phyloP scores from a whole-genome alignment of 2,329 filamentous ascomycete genomes.

The Aspergillus aculeatus region DNA sequence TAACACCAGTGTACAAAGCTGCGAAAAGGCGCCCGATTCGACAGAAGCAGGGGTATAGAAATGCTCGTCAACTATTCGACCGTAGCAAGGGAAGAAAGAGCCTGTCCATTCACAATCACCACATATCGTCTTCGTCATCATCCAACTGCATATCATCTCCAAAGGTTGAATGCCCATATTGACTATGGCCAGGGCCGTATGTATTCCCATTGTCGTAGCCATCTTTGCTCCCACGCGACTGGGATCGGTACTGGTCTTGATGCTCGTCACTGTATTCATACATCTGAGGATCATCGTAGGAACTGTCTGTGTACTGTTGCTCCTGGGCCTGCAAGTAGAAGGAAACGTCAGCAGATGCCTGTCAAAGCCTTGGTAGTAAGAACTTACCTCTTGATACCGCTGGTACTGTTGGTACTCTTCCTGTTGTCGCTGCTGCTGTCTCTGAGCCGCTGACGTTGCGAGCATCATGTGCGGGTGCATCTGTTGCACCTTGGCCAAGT shows the following conservation, averaged over 20 bases:
- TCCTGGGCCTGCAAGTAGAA: constrained; percentile 22
- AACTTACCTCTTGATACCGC: constrained; percentile 47
- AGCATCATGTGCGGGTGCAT: constrained; percentile 97
- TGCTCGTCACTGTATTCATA: constrained; percentile 52
- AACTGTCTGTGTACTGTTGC: constrained; percentile 40
- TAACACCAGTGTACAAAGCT: constrained; percentile 31
- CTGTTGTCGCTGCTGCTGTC: constrained; percentile 46
- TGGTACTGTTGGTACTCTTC: constrained; percentile 48
- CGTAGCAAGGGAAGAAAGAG: constrained; percentile 22
- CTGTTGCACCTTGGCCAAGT: constrained; percentile 95
- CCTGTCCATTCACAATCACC: constrained; percentile 37
- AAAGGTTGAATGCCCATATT: constrained; percentile 42
- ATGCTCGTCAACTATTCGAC: constrained; percentile 27
- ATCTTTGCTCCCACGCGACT: constrained; percentile 38
- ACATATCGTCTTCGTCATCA: constrained; percentile 50
- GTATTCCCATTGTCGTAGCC: constrained; percentile 39
- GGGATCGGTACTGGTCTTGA: constrained; percentile 37
- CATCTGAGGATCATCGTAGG: constrained; percentile 52
- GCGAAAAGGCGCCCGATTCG: constrained; percentile 22
- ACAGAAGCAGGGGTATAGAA: constrained; percentile 35
- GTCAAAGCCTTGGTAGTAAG: background rate
- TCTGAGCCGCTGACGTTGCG: constrained; percentile 73
- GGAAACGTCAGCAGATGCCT: background rate
- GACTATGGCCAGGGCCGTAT: constrained; percentile 38
- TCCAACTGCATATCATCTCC: constrained; percentile 44